phyloP scores from a whole-genome alignment of 805 yeast genomes.

The Osmozyma mogii region DNA sequence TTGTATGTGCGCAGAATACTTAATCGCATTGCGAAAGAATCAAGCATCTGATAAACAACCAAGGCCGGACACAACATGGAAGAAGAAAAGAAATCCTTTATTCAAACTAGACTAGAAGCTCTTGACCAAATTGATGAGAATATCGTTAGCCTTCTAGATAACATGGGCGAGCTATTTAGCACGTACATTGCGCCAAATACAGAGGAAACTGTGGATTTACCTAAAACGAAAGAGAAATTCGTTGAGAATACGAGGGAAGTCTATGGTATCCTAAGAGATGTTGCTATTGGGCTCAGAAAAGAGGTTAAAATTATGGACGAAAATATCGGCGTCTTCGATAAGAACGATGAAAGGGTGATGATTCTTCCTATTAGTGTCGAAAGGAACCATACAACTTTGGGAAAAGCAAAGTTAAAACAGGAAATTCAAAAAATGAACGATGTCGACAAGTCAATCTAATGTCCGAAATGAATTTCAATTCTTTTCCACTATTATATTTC shows the following conservation, averaged over 20 bases:
- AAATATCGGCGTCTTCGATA: slow-evolving; percentile 40
- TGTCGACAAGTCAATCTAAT: too few species aligned
- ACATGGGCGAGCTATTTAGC: slow-evolving; percentile 40
- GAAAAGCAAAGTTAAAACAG: slow-evolving; percentile 46
- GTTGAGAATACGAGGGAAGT: slow-evolving; percentile 38
- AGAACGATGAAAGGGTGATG: slow-evolving; percentile 38
- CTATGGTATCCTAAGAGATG: slow-evolving; percentile 46
- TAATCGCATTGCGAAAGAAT: too few species aligned
- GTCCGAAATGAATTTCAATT: background rate
- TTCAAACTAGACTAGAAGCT: slow-evolving; percentile 45
- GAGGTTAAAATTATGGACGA: slow-evolving; percentile 63
- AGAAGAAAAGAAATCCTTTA: slow-evolving; percentile 17
- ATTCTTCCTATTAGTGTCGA: slow-evolving; percentile 63
- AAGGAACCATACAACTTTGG: slow-evolving; percentile 63
- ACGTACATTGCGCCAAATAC: slow-evolving; percentile 27
- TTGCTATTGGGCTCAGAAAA: slow-evolving; percentile 52
- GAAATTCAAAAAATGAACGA: slow-evolving; percentile 36
- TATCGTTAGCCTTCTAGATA: slow-evolving; percentile 43
- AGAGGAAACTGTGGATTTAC: slow-evolving; percentile 14
- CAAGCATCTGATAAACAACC: too few species aligned
- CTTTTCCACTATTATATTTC: slow-evolving; percentile 51
- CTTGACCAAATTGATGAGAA: slow-evolving; percentile 45
- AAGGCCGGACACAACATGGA: too few species aligned
- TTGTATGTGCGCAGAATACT: too few species aligned
- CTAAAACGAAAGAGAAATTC: slow-evolving; percentile 31